Evolutionary conservation across 176 grass and related monocot genomes (phyloP), one percentile per base, ranked within the genome.

Genomic region (Avena atlantica): DNA sequence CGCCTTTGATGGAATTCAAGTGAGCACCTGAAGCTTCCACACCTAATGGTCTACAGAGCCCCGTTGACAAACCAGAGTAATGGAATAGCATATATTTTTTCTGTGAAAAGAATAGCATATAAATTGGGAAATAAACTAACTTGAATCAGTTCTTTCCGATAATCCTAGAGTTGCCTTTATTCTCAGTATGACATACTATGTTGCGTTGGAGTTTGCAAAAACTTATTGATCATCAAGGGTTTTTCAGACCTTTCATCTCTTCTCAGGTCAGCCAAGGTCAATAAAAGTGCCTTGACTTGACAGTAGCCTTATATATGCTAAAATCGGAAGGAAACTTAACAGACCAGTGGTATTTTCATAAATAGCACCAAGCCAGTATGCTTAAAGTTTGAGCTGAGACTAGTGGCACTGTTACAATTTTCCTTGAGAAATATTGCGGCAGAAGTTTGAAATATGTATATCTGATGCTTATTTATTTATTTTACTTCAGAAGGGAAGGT

Each of bases 401-500:
- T 76, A 31, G 15, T 76, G 23, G 25, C 24, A 76, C 31, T 53
- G 49, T 76, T 53, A 53, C 10, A 76, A 53, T 17, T 51, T 19
- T 53, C 24, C 49, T 53, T 76, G 7, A 20, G 69, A 77, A 76
- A 42, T 52, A 81, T 19, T 17, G 12, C 29, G 20, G 31, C 61
- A 4, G n/a, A 44, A 40, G 65, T 72, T 34, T 70, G 0, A 81
- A 88, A 82, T 71, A 37, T 67, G 20, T n/a, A 20, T 56, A 25
- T 61, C 53, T 90, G 56, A 70, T 89, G 74, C 50, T 91, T 89
- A 24, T 69, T 9, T 89, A 8, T 74, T 62, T 72, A 67, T 15
- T n/a, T 72, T 85, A 50, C 23, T 80, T 91, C 83, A 96, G 94
- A 96, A 89, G 97, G 94, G 78, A 99, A 91, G 87, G 92, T 96